These are phyloP conservation scores for Pseudogymnoascus sp. DNA, from an alignment of 2,329 filamentous ascomycete species.

Conservation along the genomic window DNA sequence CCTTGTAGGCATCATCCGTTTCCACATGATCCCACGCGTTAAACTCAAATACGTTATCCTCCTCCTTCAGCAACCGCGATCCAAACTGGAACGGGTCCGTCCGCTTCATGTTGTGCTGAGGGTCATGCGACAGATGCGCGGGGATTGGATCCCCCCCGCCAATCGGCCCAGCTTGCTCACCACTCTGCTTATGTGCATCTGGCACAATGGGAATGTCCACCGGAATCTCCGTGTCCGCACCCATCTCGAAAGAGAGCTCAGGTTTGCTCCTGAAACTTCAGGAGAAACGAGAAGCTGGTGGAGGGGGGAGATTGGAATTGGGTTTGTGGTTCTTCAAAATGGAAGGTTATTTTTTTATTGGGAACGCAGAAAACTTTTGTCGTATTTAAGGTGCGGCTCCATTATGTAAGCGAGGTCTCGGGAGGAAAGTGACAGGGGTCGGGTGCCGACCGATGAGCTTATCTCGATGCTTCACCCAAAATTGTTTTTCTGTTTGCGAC, in stretches of 20 bases:
- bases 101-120: conserved; percentile 68
- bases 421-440: background rate
- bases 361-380: background rate
- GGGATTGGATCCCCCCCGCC: background rate
- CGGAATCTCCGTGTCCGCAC: background rate
- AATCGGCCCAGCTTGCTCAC: background rate
- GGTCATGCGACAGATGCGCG: conserved; percentile 28
- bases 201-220: background rate
- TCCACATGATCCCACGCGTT: conserved; percentile 99
- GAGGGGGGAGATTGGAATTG: background rate
- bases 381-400: conserved; percentile 9
- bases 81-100: conserved; percentile 94
- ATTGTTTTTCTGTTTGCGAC: background rate
- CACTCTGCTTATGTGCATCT: background rate
- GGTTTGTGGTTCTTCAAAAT: background rate
- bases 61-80: conserved; percentile 72
- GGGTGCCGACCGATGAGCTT: background rate
- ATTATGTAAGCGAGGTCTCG: conserved; percentile 1
- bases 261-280: conserved; percentile 7
- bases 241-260: background rate
- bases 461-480: background rate
- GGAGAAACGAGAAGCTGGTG: background rate
- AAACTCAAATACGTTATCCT: conserved; percentile 90
- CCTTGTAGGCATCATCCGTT: conserved; percentile 79
- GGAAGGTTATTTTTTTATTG: background rate